Evolutionary conservation across 257 asterid species (phyloP).

Genomic region (Voacanga thouarsii): DNA sequence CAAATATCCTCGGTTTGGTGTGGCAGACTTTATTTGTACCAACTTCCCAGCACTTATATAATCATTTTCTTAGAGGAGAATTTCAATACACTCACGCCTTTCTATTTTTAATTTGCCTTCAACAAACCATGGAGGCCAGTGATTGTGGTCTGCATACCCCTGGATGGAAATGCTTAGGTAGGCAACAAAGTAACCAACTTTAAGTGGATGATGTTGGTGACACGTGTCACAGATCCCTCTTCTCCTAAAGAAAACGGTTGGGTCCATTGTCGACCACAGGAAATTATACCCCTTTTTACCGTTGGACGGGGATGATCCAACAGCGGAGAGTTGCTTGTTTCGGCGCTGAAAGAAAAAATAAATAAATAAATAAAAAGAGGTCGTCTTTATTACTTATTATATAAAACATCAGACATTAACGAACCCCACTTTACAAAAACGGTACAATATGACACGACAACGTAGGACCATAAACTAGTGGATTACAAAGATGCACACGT

Average conservation of each 20-base stretch:
- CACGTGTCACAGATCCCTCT: background rate
- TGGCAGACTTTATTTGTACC: no score
- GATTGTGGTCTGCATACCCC: background rate
- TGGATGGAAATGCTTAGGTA: background rate
- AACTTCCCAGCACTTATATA: no score
- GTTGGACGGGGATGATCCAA: background rate
- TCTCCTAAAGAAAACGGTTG: background rate
- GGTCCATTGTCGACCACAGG: background rate
- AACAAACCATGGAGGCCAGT: background rate
- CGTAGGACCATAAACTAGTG: slow-evolving; percentile 16
- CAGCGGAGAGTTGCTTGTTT: background rate
- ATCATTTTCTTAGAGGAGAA: no score
- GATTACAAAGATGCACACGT: slow-evolving; percentile 8
- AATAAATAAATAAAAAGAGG: background rate
- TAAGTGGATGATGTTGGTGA: background rate
- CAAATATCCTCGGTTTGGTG: no score
- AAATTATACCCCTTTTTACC: background rate
- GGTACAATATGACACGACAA: background rate
- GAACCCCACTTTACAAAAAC: no score
- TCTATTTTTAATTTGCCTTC: no score
- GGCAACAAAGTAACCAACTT: background rate
- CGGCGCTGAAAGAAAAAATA: no score
- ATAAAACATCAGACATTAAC: background rate
- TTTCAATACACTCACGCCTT: no score
- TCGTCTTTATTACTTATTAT: background rate